These are phyloP conservation scores for Musa acuminata DNA, from an alignment of 176 grass and related monocot genomes.

Conservation along the genomic window DNA sequence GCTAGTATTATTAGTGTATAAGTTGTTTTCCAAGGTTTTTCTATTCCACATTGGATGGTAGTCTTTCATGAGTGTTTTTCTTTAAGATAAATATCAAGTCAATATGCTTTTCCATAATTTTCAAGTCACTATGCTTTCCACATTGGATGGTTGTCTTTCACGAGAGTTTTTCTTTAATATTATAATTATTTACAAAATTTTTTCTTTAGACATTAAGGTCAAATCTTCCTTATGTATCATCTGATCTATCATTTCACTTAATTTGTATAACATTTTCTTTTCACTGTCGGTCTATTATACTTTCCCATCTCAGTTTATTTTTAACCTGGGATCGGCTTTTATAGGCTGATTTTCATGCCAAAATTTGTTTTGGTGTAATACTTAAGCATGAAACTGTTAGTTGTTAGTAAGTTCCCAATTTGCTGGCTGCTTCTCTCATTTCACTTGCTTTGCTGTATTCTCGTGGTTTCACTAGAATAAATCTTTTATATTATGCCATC, in stretches of 20 bases:
- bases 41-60: background rate
- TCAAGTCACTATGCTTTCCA: background rate
- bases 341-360: background rate
- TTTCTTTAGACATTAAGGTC: background rate
- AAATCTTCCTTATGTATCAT: background rate
- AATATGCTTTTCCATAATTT: too few species aligned
- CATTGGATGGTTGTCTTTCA: background rate
- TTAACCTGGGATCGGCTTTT: background rate
- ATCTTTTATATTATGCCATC: background rate
- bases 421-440: too few species aligned
- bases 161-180: background rate
- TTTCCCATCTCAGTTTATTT: background rate
- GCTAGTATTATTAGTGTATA: background rate
- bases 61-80: background rate
- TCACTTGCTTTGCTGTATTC: too few species aligned
- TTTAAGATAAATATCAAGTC: background rate
- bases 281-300: background rate
- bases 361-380: background rate
- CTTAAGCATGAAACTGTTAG: too few species aligned
- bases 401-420: too few species aligned
- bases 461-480: too few species aligned
- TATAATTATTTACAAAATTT: background rate
- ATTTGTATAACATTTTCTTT: background rate
- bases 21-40: too few species aligned
- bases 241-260: background rate